These are phyloP conservation scores for Volvox reticuliferus DNA, from an alignment of 139 green algal species.

Conservation along the genomic window DNA sequence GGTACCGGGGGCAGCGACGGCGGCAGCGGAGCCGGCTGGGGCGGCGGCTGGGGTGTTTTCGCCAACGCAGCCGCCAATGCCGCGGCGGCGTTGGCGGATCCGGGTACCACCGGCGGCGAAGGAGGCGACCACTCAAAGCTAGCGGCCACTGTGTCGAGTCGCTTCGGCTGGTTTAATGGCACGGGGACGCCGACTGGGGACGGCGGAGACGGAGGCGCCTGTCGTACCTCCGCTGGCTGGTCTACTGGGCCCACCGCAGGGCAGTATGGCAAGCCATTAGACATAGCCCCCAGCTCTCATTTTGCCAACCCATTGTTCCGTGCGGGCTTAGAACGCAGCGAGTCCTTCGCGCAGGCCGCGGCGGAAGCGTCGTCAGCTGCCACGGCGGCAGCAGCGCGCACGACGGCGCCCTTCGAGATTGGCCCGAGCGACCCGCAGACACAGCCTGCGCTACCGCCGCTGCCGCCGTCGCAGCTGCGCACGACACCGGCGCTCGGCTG, in stretches of 20 bases:
- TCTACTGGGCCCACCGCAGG: no score
- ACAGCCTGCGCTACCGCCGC: neutral
- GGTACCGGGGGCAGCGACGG: neutral
- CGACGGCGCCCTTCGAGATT: neutral
- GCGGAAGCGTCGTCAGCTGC: neutral
- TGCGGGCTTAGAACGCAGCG: slow-evolving; percentile 3
- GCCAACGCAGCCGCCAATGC: neutral
- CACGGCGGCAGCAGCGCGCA: neutral
- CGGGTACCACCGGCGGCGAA: neutral
- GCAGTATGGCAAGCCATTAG: neutral
- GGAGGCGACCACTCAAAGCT: neutral
- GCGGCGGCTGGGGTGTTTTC: neutral
- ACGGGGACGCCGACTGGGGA: neutral
- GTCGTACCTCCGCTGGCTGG: no score
- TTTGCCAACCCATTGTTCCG: slow-evolving; percentile 37
- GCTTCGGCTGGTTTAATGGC: neutral
- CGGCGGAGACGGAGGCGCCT: no score
- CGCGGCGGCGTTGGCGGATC: neutral
- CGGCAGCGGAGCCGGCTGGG: neutral
- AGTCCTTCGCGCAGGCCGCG: neutral
- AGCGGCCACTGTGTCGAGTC: neutral
- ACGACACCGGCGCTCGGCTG: neutral
- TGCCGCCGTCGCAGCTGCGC: neutral
- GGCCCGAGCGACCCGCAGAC: neutral
- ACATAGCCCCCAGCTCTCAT: neutral